A percentile compares a stretch with the other conserved stretches of the same genome.
These are phyloP conservation scores for Blastobotrys arbuscula DNA, from an alignment of 1,139 yeast species.

Conservation along the genomic window DNA sequence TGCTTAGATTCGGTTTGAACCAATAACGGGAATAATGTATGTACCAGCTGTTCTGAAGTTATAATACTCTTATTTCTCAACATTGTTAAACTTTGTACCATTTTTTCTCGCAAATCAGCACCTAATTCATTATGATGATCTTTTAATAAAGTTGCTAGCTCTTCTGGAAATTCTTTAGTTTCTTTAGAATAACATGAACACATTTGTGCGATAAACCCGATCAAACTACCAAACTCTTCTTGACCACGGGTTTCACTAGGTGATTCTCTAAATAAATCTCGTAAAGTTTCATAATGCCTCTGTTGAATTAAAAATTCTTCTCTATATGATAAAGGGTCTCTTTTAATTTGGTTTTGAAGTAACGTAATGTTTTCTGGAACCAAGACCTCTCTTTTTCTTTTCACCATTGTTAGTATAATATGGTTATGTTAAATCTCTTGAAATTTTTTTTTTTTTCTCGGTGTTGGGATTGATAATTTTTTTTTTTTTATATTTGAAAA, in stretches of 20 bases:
- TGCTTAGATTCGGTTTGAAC: conserved; percentile 69
- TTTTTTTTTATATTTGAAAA: not conserved
- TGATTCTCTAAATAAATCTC: conserved; percentile 76
- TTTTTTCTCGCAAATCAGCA: conserved; percentile 85
- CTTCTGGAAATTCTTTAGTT: conserved; percentile 77
- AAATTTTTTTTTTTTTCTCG: not conserved
- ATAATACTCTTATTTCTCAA: conserved; percentile 82
- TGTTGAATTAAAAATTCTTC: conserved; percentile 93
- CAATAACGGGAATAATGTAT: conserved; percentile 81
- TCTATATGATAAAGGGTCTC: conserved; percentile 83
- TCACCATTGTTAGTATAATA: conserved; percentile 78
- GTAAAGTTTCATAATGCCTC: conserved; percentile 81
- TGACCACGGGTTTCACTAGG: conserved; percentile 43
- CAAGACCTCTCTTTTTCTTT: conserved; percentile 83
- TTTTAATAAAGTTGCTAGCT: conserved; percentile 59
- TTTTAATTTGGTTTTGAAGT: conserved; percentile 82
- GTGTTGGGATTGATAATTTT: not conserved
- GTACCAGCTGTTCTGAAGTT: conserved; percentile 71
- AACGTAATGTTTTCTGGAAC: conserved; percentile 88
- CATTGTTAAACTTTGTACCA: conserved; percentile 84
- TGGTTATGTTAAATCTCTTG: too few species aligned
- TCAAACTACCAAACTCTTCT: conserved; percentile 71
- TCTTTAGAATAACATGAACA: conserved; percentile 86
- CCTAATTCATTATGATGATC: conserved; percentile 76
- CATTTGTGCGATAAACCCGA: conserved; percentile 89